Percentiles rank a stretch among this genome's conserved stretches.
phyloP scores from a whole-genome alignment of 768 basidiomycete species.

The Postia placenta region DNA sequence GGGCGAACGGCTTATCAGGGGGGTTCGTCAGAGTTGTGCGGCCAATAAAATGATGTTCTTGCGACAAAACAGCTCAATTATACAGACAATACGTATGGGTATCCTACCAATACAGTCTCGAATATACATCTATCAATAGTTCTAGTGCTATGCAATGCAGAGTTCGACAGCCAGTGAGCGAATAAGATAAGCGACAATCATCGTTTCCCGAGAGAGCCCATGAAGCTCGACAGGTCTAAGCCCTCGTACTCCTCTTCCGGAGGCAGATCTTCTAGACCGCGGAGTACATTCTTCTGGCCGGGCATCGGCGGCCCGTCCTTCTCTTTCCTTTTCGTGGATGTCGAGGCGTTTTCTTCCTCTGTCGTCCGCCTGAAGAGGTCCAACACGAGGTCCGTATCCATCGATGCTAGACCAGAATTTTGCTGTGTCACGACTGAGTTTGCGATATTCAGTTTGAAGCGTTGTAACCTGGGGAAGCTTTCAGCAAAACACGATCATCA shows the following conservation, averaged over 20 bases:
- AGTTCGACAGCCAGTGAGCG: slow-evolving; percentile 19
- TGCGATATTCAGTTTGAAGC: slow-evolving; percentile 98
- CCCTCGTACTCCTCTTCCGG: slow-evolving; percentile 90
- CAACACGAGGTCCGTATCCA: slow-evolving; percentile 96
- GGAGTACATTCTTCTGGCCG: slow-evolving; percentile 78
- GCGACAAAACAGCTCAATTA: neutral
- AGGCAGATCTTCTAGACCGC: slow-evolving; percentile 88
- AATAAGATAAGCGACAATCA: slow-evolving; percentile 19
- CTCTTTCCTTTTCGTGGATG: slow-evolving; percentile 47
- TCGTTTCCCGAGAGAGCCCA: slow-evolving; percentile 66
- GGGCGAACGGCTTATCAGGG: too few species aligned
- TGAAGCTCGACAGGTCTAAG: slow-evolving; percentile 81
- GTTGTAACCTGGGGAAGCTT: slow-evolving; percentile 82
- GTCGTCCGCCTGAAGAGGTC: slow-evolving; percentile 86
- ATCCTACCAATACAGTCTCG: slow-evolving; percentile 5
- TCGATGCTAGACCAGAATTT: slow-evolving; percentile 86
- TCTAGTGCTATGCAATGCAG: slow-evolving; percentile 4
- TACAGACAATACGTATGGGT: neutral
- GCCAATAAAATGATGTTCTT: too few species aligned
- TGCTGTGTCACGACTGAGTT: slow-evolving; percentile 96
- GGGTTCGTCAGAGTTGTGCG: too few species aligned
- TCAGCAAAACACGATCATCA: slow-evolving; percentile 8
- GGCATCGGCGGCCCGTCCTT: slow-evolving; percentile 47
- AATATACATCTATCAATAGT: slow-evolving; percentile 5
- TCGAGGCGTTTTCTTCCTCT: slow-evolving; percentile 63